Evolutionary conservation across 2,329 filamentous ascomycete genomes (phyloP), one percentile per base, ranked within the genome.

Genomic region (Lasiodiplodia hormozganensis): DNA sequence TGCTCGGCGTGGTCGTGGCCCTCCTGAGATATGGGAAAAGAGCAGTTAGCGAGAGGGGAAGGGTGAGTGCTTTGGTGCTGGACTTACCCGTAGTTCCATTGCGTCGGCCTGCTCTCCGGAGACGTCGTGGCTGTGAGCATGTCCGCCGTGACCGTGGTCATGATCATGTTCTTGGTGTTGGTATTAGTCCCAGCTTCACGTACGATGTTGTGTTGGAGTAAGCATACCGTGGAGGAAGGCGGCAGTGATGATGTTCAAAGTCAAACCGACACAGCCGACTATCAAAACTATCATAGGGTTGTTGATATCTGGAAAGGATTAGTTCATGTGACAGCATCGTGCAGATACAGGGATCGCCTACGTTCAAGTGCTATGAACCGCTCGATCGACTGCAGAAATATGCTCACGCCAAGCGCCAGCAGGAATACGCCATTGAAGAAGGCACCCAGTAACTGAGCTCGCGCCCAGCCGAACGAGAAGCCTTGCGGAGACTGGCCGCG

Each of bases 371-470:
- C 80, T 23, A 90, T 82, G 73, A 92, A 92, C 43, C 91, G 83
- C 77, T 94, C 90, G 62, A 94, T 84, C 0, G 91, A 89, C 74
- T 94, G 91, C 2, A 94, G 80, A 40, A 91, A 85, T 62, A 94
- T 92, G 76, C 90, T 92, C 43, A 93, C 78, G 1, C 90, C 90
- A 2, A 94, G 81, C 0, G 90, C 91, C 18, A 93, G 78, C 1
- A 94, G 84, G 69, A 94, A 92, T 1, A 90, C 88, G 16, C 91
- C 91, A 73, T 94, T 94, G 84, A 94, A 94, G 78, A 94, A 94
- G 25, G 90, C 90, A 5, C 91, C 91, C 0, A 94, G 82, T 1
- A 93, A 77, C n/a, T 87, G 86, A 18, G 91, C 90, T 38, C 92
- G 85, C 68, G 92, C 89, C 91, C 90, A 94, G n/a, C 91, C 91